phyloP scores from a whole-genome alignment of 78 protist genomes.

The Cavenderia fasciculata region DNA sequence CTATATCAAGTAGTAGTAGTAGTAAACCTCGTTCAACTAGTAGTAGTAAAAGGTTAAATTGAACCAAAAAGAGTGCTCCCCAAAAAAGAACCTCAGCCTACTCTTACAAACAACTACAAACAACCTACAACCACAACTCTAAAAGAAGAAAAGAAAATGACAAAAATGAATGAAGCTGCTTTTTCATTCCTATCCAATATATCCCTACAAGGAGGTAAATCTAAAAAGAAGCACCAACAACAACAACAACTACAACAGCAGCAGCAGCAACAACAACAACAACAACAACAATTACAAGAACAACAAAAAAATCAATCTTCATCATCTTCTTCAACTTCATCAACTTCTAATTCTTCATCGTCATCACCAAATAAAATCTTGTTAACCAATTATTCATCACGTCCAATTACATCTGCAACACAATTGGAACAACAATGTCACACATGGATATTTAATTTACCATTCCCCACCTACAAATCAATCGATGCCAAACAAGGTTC shows the following conservation, averaged over 20 bases:
- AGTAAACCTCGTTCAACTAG: no score
- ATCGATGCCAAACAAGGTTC: conserved; percentile 9
- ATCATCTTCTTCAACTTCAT: neutral
- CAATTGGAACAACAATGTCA: neutral
- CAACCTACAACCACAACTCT: no score
- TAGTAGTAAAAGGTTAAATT: no score
- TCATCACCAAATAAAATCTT: neutral
- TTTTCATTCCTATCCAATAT: conserved; percentile 17
- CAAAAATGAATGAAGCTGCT: conserved; percentile 13
- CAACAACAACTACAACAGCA: neutral
- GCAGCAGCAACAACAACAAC: neutral
- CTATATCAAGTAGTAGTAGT: no score
- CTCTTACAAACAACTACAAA: no score
- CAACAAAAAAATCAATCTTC: neutral
- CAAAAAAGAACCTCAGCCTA: no score
- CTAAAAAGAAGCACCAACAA: neutral
- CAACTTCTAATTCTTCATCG: neutral
- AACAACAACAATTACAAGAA: neutral
- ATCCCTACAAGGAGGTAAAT: neutral
- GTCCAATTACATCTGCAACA: neutral
- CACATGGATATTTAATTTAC: conserved; percentile 44
- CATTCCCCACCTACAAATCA: neutral
- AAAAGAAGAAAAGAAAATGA: neutral
- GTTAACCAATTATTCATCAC: neutral
- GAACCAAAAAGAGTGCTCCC: no score